Percentiles rank a stretch among this genome's conserved stretches.
phyloP scores from a whole-genome alignment of 1,284 basidiomycete genomes.

The Fomitopsis palustris region DNA sequence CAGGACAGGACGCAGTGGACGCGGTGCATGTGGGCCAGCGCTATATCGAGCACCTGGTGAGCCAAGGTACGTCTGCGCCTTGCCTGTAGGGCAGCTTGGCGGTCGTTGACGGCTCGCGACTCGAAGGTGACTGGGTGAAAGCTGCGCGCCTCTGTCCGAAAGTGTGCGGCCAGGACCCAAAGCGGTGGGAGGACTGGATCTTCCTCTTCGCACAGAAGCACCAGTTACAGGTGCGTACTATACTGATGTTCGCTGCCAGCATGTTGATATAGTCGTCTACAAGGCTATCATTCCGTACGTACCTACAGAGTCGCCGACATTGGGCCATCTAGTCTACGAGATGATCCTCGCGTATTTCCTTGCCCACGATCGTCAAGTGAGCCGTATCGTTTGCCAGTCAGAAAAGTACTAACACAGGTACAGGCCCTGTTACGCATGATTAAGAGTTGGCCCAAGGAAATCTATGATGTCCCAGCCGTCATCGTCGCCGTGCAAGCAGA shows the following conservation, averaged over 20 bases:
- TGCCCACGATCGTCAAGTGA: slow-evolving; percentile 70
- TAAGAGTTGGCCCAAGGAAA: slow-evolving; percentile 85
- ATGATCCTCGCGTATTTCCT: slow-evolving; percentile 92
- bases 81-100: not conserved
- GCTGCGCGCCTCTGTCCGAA: slow-evolving; percentile 87
- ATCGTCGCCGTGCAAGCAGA: slow-evolving; percentile 86
- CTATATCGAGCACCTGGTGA: slow-evolving; percentile 80
- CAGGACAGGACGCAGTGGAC: slow-evolving; percentile 46
- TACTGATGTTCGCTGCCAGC: not conserved
- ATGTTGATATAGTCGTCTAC: not conserved
- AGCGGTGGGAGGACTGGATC: slow-evolving; percentile 94
- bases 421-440: slow-evolving; percentile 79
- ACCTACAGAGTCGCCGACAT: slow-evolving; percentile 78
- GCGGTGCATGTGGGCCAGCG: slow-evolving; percentile 77
- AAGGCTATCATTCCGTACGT: slow-evolving; percentile 88
- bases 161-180: slow-evolving; percentile 77
- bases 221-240: slow-evolving; percentile 64
- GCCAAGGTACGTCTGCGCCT: slow-evolving; percentile 55
- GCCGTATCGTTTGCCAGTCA: slow-evolving; percentile 15
- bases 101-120: slow-evolving; percentile 1
- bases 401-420: not conserved
- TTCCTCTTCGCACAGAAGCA: slow-evolving; percentile 86
- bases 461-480: slow-evolving; percentile 87
- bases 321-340: slow-evolving; percentile 88
- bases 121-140: slow-evolving; percentile 70